phyloP scores from a whole-genome alignment of 148 eudicot species.

The Diospyros lotus region DNA sequence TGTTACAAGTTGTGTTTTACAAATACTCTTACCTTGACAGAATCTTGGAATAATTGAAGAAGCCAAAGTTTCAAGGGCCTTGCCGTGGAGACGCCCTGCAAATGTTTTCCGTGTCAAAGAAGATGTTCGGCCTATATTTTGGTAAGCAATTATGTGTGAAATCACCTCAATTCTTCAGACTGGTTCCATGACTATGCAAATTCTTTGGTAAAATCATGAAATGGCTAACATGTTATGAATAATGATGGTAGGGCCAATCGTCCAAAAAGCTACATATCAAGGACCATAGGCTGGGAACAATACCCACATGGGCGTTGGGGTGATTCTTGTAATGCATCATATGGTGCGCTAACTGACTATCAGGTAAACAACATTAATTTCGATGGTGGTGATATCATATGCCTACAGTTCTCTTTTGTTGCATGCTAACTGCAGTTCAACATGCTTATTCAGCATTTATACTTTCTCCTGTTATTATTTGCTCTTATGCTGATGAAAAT shows the following conservation, averaged over 20 bases:
- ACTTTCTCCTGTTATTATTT: neutral
- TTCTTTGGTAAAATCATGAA: neutral
- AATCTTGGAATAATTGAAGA: conserved; percentile 97
- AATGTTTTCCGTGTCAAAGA: conserved; percentile 80
- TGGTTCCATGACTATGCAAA: neutral
- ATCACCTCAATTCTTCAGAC: neutral
- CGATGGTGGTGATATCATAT: neutral
- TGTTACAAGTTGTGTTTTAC: conserved; percentile 8
- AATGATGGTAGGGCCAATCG: conserved; percentile 82
- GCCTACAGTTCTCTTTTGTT: neutral
- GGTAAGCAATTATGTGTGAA: conserved; percentile 40
- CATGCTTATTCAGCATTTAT: conserved; percentile 1
- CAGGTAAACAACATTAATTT: conserved; percentile 45
- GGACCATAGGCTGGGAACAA: conserved; percentile 87
- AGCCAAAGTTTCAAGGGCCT: conserved; percentile 68
- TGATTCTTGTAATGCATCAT: conserved; percentile 77
- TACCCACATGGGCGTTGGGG: conserved; percentile 96
- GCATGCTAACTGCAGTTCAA: neutral
- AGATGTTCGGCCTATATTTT: conserved; percentile 92
- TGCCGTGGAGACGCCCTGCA: conserved; percentile 89
- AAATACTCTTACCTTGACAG: conserved; percentile 31
- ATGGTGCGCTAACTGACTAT: conserved; percentile 84
- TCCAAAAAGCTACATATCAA: conserved; percentile 86
- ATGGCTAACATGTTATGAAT: conserved; percentile 9
- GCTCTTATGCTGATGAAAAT: neutral